A percentile compares a stretch with the other conserved stretches of the same genome.
These are phyloP conservation scores for Myotisia sp. DNA, from an alignment of 2,329 filamentous ascomycete genomes.

Conservation along the genomic window DNA sequence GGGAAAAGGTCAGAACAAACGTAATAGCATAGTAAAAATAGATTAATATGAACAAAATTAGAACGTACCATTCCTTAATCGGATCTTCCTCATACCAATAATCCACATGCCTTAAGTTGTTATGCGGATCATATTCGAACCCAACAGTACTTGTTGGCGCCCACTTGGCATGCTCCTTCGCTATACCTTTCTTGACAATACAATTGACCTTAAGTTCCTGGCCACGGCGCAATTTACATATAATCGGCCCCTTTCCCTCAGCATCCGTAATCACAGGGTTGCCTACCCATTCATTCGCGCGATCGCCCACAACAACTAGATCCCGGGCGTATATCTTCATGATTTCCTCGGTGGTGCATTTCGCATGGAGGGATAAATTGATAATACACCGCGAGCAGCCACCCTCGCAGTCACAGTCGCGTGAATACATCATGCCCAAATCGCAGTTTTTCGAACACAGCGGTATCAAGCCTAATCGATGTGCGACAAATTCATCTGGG, in stretches of 20 bases:
- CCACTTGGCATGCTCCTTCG: slow-evolving; percentile 98
- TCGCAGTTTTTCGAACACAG: slow-evolving; percentile 83
- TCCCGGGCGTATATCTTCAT: slow-evolving; percentile 93
- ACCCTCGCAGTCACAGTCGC: slow-evolving; percentile 93
- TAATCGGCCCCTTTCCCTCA: slow-evolving; percentile 66
- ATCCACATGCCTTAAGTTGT: slow-evolving; percentile 82
- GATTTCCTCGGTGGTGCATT: slow-evolving; percentile 70
- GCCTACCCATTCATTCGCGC: slow-evolving; percentile 61
- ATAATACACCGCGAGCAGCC: slow-evolving; percentile 89
- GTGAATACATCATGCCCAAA: slow-evolving; percentile 64
- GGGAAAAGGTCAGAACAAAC: not conserved
- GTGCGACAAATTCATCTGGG: slow-evolving; percentile 89
- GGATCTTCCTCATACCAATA: slow-evolving; percentile 89
- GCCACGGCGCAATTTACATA: slow-evolving; percentile 76
- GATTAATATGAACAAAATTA: slow-evolving; percentile 12
- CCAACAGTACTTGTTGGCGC: slow-evolving; percentile 80
- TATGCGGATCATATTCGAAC: slow-evolving; percentile 96
- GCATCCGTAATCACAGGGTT: slow-evolving; percentile 72
- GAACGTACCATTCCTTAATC: slow-evolving; percentile 61
- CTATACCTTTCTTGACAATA: slow-evolving; percentile 94
- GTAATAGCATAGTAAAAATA: not conserved
- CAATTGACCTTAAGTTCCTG: slow-evolving; percentile 85
- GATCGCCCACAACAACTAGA: slow-evolving; percentile 55
- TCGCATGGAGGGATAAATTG: slow-evolving; percentile 67
- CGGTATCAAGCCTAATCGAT: slow-evolving; percentile 78